phyloP scores from a whole-genome alignment of 305 asterid genomes.

The Fraxinus greggii region DNA sequence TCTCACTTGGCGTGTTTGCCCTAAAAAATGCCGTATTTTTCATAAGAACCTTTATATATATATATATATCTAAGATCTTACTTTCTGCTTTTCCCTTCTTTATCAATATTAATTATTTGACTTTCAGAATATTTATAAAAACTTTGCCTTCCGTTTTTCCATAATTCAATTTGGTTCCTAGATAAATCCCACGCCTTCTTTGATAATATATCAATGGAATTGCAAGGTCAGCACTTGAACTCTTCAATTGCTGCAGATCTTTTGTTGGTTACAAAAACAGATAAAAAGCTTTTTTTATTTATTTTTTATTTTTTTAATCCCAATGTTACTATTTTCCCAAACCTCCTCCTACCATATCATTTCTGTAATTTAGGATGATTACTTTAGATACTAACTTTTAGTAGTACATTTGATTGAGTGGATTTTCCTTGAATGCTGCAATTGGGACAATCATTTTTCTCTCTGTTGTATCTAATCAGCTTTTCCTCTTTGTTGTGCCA shows the following conservation, averaged over 20 bases:
- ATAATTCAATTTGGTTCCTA: not conserved
- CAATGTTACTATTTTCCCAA: not conserved
- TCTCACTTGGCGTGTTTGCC: not conserved
- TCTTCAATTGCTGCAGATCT: not conserved
- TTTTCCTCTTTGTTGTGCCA: conserved; percentile 10
- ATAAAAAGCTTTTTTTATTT: not conserved
- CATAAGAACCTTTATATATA: not conserved
- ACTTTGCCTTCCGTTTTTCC: not conserved
- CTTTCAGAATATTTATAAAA: not conserved
- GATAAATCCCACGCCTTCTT: not conserved
- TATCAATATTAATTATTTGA: not conserved
- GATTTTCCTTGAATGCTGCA: not conserved
- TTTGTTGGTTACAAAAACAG: not conserved
- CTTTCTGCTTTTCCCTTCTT: not conserved
- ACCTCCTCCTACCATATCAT: not conserved
- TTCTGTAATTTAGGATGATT: not conserved
- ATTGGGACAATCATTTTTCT: not conserved
- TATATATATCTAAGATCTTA: not conserved
- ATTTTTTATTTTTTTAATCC: not conserved
- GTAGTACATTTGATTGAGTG: not conserved
- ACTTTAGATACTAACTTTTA: not conserved
- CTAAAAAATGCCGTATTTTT: not conserved
- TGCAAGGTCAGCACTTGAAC: not conserved
- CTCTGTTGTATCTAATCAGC: not conserved
- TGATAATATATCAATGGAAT: not conserved